Conservation (phyloP, 179 eudicot genomes). For the Heliamphora pulchella region DNA sequence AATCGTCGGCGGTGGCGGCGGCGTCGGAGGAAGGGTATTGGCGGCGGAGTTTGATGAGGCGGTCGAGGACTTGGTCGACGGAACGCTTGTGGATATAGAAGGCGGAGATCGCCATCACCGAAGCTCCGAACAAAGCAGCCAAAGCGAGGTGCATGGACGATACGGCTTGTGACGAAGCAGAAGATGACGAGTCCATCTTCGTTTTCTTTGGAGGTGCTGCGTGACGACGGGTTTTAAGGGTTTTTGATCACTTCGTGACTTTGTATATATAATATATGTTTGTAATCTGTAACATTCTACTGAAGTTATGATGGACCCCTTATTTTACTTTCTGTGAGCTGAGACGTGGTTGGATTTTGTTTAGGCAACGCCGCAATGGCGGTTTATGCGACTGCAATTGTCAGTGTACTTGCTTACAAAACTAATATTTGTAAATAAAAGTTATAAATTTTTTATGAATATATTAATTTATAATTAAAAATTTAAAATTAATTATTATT, state of each 20-base stretch:
- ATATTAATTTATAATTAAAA: too few species aligned
- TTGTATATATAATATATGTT: too few species aligned
- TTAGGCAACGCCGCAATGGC: too few species aligned
- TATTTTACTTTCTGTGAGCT: too few species aligned
- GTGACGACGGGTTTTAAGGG: not conserved
- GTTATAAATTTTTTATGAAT: too few species aligned
- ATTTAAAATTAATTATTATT: too few species aligned
- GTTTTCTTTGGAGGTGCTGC: not conserved
- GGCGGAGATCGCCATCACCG: conserved; percentile 81
- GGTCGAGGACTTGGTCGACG: conserved; percentile 67
- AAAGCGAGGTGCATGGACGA: conserved; percentile 49
- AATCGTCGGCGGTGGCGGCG: not conserved
- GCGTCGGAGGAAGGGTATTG: conserved; percentile 7
- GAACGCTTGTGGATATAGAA: conserved; percentile 77
- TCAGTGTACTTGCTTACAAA: too few species aligned
- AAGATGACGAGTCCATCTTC: conserved; percentile 11
- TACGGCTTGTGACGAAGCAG: not conserved
- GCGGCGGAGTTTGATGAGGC: conserved; percentile 43
- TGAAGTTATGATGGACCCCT: too few species aligned
- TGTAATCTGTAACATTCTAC: too few species aligned
- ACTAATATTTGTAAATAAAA: too few species aligned
- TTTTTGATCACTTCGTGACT: not conserved
- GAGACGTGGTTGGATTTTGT: too few species aligned
- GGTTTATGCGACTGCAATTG: too few species aligned
- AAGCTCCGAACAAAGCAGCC: conserved; percentile 89